Conservation (phyloP, 2,329 filamentous ascomycete genomes). For the Botrytis sinoallii region DNA sequence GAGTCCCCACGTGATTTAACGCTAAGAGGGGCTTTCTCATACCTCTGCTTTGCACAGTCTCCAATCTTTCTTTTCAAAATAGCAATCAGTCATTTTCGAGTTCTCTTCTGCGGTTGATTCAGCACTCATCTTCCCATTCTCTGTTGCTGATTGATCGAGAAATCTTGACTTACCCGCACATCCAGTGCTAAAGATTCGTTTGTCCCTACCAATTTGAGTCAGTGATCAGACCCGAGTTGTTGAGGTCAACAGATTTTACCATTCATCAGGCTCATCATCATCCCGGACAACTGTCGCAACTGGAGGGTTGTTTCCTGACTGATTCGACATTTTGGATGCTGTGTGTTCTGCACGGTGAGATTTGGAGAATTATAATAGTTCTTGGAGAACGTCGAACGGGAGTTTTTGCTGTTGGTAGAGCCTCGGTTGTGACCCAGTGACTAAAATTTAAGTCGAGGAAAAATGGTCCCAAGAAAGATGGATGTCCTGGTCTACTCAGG, state of each 20-base stretch:
- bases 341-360: conserved; percentile 15
- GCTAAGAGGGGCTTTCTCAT: conserved; percentile 29
- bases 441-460: neutral
- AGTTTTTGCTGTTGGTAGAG: neutral
- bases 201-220: conserved; percentile 65
- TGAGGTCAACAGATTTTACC: conserved; percentile 53
- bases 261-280: conserved; percentile 92
- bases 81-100: conserved; percentile 87
- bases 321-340: conserved; percentile 33
- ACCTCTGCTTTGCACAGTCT: conserved; percentile 84
- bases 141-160: neutral
- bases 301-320: conserved; percentile 33
- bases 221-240: conserved; percentile 24
- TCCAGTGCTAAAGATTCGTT: conserved; percentile 94
- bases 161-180: conserved; percentile 67
- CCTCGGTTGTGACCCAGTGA: conserved; percentile 29
- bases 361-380: conserved; percentile 9
- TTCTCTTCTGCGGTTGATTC: conserved; percentile 67
- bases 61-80: conserved; percentile 96
- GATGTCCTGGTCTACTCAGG: conserved; percentile 94
- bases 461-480: conserved; percentile 66
- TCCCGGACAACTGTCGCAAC: conserved; percentile 46
- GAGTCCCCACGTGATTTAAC: conserved; percentile 17
- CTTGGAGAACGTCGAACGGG: neutral
- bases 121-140: neutral